Evolutionary conservation across 768 basidiomycete species (phyloP).

Genomic region (Suillus occidentalis): DNA sequence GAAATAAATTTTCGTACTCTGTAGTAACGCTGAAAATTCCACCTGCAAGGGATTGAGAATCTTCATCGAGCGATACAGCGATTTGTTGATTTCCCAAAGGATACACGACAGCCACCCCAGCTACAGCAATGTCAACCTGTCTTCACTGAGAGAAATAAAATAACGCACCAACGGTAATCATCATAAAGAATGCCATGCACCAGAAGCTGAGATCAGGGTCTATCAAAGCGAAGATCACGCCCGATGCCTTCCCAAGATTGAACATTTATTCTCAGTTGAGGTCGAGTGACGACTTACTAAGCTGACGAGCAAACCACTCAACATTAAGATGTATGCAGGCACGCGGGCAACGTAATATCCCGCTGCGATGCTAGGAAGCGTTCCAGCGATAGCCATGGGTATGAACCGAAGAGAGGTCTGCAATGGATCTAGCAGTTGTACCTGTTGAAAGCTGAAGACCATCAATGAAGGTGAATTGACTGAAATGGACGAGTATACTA

Average conservation of each 20-base stretch:
- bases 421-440: slow-evolving; percentile 28
- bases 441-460: slow-evolving; percentile 31
- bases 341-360: slow-evolving; percentile 26
- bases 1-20: slow-evolving; percentile 16
- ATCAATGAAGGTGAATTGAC: neutral
- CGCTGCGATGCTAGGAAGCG: slow-evolving; percentile 19
- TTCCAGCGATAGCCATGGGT: slow-evolving; percentile 34
- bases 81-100: slow-evolving; percentile 35
- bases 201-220: slow-evolving; percentile 32
- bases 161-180: slow-evolving; percentile 26
- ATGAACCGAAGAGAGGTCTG: slow-evolving; percentile 34
- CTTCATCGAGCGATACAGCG: slow-evolving; percentile 27
- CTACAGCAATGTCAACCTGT: slow-evolving; percentile 5
- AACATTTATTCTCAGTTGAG: neutral
- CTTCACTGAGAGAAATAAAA: neutral
- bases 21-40: slow-evolving; percentile 36
- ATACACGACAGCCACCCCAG: slow-evolving; percentile 32
- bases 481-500: slow-evolving; percentile 18
- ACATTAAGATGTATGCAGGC: slow-evolving; percentile 30
- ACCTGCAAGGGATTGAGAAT: slow-evolving; percentile 36
- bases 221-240: slow-evolving; percentile 35
- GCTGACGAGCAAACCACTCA: slow-evolving; percentile 28
- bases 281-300: slow-evolving; percentile 24
- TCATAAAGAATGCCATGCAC: slow-evolving; percentile 32
- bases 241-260: slow-evolving; percentile 22